These are phyloP conservation scores for Polyplosphaeria fusca DNA, from an alignment of 495 filamentous ascomycete species.

Conservation along the genomic window DNA sequence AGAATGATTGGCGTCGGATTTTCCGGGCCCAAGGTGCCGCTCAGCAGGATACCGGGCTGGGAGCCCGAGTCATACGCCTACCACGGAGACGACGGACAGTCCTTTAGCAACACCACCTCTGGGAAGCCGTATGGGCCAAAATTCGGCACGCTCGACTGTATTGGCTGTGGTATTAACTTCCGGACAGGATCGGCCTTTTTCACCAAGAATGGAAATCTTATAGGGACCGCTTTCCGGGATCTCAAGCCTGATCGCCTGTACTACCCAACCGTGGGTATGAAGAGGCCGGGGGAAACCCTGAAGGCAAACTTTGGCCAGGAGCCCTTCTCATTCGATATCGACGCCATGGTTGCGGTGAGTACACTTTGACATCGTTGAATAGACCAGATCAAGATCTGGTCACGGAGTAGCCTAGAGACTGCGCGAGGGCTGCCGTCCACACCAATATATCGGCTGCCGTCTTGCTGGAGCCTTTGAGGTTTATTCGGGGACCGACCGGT, in stretches of 20 bases:
- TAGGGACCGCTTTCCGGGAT: constrained; percentile 78
- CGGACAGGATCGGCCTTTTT: constrained; percentile 84
- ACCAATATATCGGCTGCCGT: no score
- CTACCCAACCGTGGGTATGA: constrained; percentile 84
- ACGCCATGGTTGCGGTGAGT: constrained; percentile 68
- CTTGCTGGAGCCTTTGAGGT: no score
- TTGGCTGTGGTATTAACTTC: constrained; percentile 95
- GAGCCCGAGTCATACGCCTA: constrained; percentile 96
- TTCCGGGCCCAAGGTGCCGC: constrained; percentile 65
- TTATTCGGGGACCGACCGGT: no score
- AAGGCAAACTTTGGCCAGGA: constrained; percentile 88
- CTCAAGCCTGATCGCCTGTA: constrained; percentile 68
- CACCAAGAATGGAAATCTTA: constrained; percentile 81
- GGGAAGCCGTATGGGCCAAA: constrained; percentile 74
- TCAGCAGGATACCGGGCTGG: constrained; percentile 89
- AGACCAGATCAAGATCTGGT: no score
- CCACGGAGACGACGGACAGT: constrained; percentile 92
- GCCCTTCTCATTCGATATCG: constrained; percentile 90
- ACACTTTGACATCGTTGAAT: no score
- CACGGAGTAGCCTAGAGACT: no score
- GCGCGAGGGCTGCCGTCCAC: no score
- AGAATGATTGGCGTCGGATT: constrained; percentile 87
- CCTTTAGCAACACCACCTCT: constrained; percentile 69
- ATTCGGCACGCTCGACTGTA: constrained; percentile 71
- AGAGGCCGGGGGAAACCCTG: constrained; percentile 79